Evolutionary conservation across 2,329 filamentous ascomycete genomes (phyloP), one percentile per base, ranked within the genome.

Genomic region (Magnaporthiopsis incrustans): DNA sequence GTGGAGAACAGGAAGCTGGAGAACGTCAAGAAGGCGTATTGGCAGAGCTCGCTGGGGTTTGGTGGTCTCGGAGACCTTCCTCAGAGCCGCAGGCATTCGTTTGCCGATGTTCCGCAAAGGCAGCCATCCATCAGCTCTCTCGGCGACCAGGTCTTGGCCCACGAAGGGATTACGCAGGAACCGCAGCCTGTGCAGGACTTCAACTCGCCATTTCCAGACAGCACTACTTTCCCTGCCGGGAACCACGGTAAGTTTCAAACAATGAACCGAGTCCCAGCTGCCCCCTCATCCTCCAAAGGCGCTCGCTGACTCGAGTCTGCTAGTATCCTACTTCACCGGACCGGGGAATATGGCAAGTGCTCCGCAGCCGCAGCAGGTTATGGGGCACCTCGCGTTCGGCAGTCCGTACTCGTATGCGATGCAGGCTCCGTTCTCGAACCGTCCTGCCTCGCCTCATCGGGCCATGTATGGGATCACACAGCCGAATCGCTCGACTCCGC

Each of bases 21-120:
- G 66, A 86, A 83, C 68, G 79, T 89, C 11, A 89, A 88, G 74
- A 88, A 85, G 70, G 85, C 82, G 4, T 84, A 85, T 66, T 92
- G 89, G 89, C 88, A 90, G 68, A 89, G 84, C 69, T 86, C 87
- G 7, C 80, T 87, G n/a, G 86, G 85, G 1, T 89, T 90, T 71
- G 82, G 84, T 59, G 81, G 82, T 22, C 68, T 84, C 30, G 80
- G 79, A 4, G 88, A 90, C 66, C 79, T 86, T 35, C 85, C 88
- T 15, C 89, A 92, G 70, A 92, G 89, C 70, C 84, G 91, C 65
- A 86, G 91, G 33, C 91, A 94, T 74, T 94, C 91, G 1, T 91
- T 95, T 71, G 91, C 86, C 62, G 87, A 87, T 69, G 81, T 88
- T 70, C 63, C 84, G 33, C 86, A 85, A 32, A 81, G 86, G 18